These are phyloP conservation scores for Cystofilobasidium macerans DNA, from an alignment of 768 basidiomycete genomes.

Conservation along the genomic window DNA sequence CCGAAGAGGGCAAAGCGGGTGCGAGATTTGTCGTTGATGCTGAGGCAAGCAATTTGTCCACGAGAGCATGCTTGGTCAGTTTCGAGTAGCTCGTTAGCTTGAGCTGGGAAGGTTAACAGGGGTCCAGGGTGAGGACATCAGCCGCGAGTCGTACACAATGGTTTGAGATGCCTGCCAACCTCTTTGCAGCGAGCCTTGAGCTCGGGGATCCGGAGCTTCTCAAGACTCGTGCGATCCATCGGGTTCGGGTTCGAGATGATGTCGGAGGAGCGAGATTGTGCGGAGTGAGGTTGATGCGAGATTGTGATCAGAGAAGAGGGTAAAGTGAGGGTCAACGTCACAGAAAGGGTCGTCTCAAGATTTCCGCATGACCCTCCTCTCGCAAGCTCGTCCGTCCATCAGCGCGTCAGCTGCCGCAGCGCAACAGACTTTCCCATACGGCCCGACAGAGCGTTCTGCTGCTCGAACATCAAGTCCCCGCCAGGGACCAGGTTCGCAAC, in stretches of 20 bases:
- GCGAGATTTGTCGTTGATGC: neutral
- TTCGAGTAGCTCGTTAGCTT: slow-evolving; percentile 10
- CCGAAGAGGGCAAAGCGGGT: neutral
- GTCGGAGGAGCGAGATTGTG: neutral
- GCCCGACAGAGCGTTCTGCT: too few species aligned
- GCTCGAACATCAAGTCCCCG: too few species aligned
- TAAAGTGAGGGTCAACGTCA: too few species aligned
- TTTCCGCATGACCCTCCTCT: too few species aligned
- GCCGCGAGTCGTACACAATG: neutral
- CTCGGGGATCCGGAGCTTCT: slow-evolving; percentile 8
- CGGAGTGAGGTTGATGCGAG: neutral
- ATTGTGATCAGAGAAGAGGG: too few species aligned
- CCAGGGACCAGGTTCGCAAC: too few species aligned
- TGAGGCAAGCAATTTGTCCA: neutral
- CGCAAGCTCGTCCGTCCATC: too few species aligned
- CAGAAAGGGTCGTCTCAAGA: too few species aligned
- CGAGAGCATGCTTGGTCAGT: slow-evolving; percentile 9
- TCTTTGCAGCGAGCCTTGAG: slow-evolving; percentile 17
- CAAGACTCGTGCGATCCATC: slow-evolving; percentile 11
- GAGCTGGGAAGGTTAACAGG: neutral
- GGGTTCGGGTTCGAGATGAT: neutral
- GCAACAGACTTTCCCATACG: too few species aligned
- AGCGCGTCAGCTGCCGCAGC: too few species aligned
- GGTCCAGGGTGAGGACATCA: neutral
- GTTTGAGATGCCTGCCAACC: neutral